Evolutionary conservation across 169 alveolate species (phyloP), one percentile per base, ranked within the genome.

Genomic region (Eimeria acervulina): DNA sequence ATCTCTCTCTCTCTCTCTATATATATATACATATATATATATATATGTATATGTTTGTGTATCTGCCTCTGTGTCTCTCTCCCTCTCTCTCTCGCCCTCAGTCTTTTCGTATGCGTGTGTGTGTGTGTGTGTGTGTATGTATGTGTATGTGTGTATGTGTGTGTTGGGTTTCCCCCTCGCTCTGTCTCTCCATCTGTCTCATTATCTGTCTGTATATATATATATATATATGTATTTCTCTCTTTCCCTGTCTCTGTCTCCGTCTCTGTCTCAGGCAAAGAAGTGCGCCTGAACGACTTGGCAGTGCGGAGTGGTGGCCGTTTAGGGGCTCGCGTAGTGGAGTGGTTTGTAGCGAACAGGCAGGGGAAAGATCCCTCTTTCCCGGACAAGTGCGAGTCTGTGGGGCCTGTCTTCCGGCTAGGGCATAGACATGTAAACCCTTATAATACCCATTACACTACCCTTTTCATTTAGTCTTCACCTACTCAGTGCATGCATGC

Each of bases 301-400:
- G 92, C 85, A 1, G 95, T 84, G 4, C 81, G 95, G 7, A 33
- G 47, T 38, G 10, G 44, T 33, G 87, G 87, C 23, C 76, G 78
- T 8, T 33, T 59, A 1, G 55, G 72, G 23, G 80, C 95, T 17
- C 59, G 84, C 19, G 95, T 92, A 21, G 91, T 78, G 72, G 95
- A 92, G 84, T 92, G 95, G 95, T 92, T 92, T 61, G 74, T 36
- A 47, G 87, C 95, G 1, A 6, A 33, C 52, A 52, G 28, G 92
- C 92, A 61, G 2, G 95, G 95, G 59, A 92, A 92, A 28, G 91
- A 92, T 26, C 92, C 92, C 1, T 12, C 91, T 17, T 92, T 92
- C 55, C 70, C 95, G 23, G 15, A 68, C 5, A 31, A 17, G 26
- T 85, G 88, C 59, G 92, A 55, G 36, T 38, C 70, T 36, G 87